A percentile compares a stretch with the other conserved stretches of the same genome.
Evolutionary conservation across 495 filamentous ascomycete species (phyloP).

Genomic region (Amorphotheca resinae): DNA sequence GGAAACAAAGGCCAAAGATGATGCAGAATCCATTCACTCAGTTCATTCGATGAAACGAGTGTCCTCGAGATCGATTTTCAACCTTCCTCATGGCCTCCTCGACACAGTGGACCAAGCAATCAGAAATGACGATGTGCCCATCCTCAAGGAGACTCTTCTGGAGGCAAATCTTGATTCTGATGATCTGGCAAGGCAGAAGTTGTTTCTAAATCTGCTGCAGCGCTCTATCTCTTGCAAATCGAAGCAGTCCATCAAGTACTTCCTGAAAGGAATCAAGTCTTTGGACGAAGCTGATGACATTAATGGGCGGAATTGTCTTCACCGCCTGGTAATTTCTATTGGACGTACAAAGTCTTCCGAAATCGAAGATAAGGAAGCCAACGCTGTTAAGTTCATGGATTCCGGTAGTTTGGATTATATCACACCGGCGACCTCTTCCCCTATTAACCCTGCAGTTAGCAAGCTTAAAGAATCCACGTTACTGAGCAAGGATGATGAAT

Average conservation of each 20-base stretch:
- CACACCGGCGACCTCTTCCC: slow-evolving; percentile 60
- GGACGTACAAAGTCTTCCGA: slow-evolving; percentile 57
- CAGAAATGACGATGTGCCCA: slow-evolving; percentile 54
- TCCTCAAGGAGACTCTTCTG: slow-evolving; percentile 45
- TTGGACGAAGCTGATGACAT: slow-evolving; percentile 84
- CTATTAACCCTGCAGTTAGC: slow-evolving; percentile 44
- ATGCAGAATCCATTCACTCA: slow-evolving; percentile 58
- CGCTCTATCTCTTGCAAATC: slow-evolving; percentile 65
- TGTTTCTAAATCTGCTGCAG: slow-evolving; percentile 72
- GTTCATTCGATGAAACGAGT: slow-evolving; percentile 58
- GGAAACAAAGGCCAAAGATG: slow-evolving; percentile 57
- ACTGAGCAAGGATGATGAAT: slow-evolving; percentile 47
- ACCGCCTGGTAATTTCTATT: slow-evolving; percentile 81
- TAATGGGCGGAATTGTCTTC: slow-evolving; percentile 85
- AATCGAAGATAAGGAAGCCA: slow-evolving; percentile 31
- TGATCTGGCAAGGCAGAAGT: slow-evolving; percentile 41
- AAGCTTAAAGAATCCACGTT: slow-evolving; percentile 34
- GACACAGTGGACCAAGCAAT: slow-evolving; percentile 69
- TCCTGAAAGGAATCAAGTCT: slow-evolving; percentile 52
- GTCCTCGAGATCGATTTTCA: slow-evolving; percentile 57
- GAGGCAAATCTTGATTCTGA: slow-evolving; percentile 41
- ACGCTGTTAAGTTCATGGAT: slow-evolving; percentile 28
- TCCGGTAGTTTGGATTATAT: slow-evolving; percentile 52
- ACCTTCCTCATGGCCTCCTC: slow-evolving; percentile 49
- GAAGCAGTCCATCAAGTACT: slow-evolving; percentile 49